phyloP scores from a whole-genome alignment of 495 filamentous ascomycete species.

The Aspergillus taichungensis region DNA sequence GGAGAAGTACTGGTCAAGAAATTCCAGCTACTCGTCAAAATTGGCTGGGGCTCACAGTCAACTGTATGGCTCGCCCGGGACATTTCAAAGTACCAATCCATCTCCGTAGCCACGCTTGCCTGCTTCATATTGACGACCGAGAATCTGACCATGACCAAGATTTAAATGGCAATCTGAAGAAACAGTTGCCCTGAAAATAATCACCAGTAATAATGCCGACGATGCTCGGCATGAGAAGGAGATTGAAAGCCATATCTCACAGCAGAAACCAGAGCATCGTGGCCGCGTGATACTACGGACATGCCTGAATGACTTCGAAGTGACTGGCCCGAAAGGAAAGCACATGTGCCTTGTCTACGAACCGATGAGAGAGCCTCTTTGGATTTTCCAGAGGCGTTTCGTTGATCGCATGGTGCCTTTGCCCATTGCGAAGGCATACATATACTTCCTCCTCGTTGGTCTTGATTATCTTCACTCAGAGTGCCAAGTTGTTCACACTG shows the following conservation, averaged over 20 bases:
- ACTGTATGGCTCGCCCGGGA: conserved; percentile 28
- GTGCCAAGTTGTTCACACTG: conserved; percentile 20
- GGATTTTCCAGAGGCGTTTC: conserved; percentile 19
- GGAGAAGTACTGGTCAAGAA: conserved; percentile 22
- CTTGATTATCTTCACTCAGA: conserved; percentile 33
- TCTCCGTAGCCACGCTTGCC: not conserved
- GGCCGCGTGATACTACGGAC: conserved; percentile 12
- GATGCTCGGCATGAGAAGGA: conserved; percentile 18
- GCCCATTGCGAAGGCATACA: conserved; percentile 20
- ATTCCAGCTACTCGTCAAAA: conserved; percentile 26
- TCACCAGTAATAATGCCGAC: conserved; percentile 6
- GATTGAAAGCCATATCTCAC: conserved; percentile 16
- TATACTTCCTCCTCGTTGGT: conserved; percentile 21
- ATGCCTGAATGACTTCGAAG: conserved; percentile 13
- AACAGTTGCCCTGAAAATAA: conserved; percentile 25
- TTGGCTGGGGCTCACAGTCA: conserved; percentile 26
- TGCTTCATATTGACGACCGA: not conserved
- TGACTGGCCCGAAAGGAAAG: conserved; percentile 16
- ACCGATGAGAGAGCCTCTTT: conserved; percentile 23
- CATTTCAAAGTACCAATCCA: conserved; percentile 9
- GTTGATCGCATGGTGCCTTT: conserved; percentile 11
- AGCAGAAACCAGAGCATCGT: conserved; percentile 13
- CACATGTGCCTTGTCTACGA: conserved; percentile 30
- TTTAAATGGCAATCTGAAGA: conserved; percentile 12
- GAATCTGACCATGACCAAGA: not conserved